A percentile compares a stretch with the other conserved stretches of the same genome.
Evolutionary conservation across 768 basidiomycete genomes (phyloP).

Genomic region (Rhodosporidiobolus sp.): DNA sequence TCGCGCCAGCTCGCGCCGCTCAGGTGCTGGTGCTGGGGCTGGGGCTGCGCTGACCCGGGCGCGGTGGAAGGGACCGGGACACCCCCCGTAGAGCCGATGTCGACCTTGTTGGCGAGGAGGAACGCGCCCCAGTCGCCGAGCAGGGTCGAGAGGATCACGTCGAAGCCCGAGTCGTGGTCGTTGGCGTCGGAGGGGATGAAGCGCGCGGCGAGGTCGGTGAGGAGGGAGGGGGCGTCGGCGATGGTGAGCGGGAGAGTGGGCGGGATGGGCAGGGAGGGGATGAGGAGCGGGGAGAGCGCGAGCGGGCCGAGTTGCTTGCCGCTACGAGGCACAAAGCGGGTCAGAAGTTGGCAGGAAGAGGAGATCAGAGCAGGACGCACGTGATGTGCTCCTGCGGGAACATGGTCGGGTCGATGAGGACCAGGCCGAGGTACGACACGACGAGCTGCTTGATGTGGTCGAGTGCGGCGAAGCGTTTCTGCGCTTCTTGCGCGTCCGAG

Average conservation of each 20-base stretch:
- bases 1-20: conserved; percentile 66
- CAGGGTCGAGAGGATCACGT: conserved; percentile 72
- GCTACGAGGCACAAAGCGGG: background rate
- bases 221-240: conserved; percentile 70
- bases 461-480: conserved; percentile 61
- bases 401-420: conserved; percentile 87
- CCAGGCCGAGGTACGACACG: conserved; percentile 78
- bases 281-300: conserved; percentile 77
- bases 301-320: conserved; percentile 70
- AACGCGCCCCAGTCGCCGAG: conserved; percentile 50
- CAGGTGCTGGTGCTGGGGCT: conserved; percentile 10
- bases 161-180: conserved; percentile 68
- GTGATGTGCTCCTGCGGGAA: conserved; percentile 68
- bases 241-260: conserved; percentile 59
- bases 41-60: too few species aligned
- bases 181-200: conserved; percentile 52
- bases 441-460: conserved; percentile 77
- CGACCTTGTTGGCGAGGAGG: conserved; percentile 48
- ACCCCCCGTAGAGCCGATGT: conserved; percentile 38
- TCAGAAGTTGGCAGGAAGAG: conserved; percentile 61
- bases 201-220: conserved; percentile 75
- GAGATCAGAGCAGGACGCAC: conserved; percentile 50
- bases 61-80: background rate
- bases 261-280: conserved; percentile 59
- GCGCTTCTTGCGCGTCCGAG: conserved; percentile 44